Evolutionary conservation across 2,329 filamentous ascomycete species (phyloP).

Genomic region (Chaetomium strumarium): DNA sequence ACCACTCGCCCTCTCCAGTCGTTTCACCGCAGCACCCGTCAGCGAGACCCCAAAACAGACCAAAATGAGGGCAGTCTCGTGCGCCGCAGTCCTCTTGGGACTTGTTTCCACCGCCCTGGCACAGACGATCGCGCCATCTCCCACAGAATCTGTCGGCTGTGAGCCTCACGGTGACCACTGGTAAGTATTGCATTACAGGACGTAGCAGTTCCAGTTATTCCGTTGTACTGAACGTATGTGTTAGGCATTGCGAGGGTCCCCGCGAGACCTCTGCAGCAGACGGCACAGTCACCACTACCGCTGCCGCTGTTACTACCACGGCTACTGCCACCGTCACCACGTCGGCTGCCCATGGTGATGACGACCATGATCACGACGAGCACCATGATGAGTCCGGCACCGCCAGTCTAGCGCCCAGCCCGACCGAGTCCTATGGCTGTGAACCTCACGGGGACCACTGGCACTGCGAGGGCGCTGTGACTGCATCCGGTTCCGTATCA

Average conservation of each 20-base stretch:
- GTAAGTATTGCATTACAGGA: conserved; percentile 17
- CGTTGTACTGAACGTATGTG: background rate
- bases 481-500: background rate
- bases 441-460: conserved; percentile 24
- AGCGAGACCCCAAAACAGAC: background rate
- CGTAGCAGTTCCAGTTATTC: background rate
- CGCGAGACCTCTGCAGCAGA: conserved; percentile 9
- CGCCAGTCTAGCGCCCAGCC: conserved; percentile 16
- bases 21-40: no score
- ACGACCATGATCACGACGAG: conserved; percentile 11
- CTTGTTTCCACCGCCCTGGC: conserved; percentile 13
- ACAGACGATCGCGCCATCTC: conserved; percentile 19
- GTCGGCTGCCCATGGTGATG: conserved; percentile 4
- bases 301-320: background rate
- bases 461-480: conserved; percentile 19
- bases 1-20: no score
- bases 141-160: conserved; percentile 29
- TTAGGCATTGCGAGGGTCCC: conserved; percentile 22
- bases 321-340: conserved; percentile 8
- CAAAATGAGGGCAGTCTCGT: conserved; percentile 19
- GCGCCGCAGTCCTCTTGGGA: conserved; percentile 17
- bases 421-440: conserved; percentile 24
- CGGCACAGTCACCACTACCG: background rate
- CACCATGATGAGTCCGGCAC: conserved; percentile 11
- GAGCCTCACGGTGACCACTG: conserved; percentile 38